phyloP scores from a whole-genome alignment of 495 filamentous ascomycete species.

The Pyronema domesticum region DNA sequence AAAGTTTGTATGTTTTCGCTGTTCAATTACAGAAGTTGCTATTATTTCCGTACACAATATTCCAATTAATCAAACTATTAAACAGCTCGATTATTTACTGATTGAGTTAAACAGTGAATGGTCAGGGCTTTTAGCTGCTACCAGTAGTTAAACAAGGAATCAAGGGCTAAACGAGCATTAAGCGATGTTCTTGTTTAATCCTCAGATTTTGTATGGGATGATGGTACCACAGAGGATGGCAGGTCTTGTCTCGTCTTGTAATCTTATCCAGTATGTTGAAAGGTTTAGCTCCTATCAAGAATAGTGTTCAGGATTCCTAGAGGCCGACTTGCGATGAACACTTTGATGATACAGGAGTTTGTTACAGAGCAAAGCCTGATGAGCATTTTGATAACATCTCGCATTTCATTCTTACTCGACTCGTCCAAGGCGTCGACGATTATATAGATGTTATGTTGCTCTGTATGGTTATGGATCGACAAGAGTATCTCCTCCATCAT shows the following conservation, averaged over 20 bases:
- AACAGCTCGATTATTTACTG: too few species aligned
- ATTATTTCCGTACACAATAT: background rate
- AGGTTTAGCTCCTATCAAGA: background rate
- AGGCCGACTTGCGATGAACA: background rate
- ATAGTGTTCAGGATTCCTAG: too few species aligned
- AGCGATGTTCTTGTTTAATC: too few species aligned
- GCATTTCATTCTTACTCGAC: background rate
- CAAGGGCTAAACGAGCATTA: too few species aligned
- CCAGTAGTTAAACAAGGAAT: too few species aligned
- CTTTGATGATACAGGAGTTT: background rate
- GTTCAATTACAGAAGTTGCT: background rate
- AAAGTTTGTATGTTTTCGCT: background rate
- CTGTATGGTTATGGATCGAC: background rate
- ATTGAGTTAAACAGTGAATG: too few species aligned
- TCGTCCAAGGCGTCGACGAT: conserved; percentile 4
- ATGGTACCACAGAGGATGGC: background rate
- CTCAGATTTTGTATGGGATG: too few species aligned
- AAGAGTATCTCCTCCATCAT: background rate
- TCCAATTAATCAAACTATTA: too few species aligned
- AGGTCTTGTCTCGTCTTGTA: background rate
- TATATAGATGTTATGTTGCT: background rate
- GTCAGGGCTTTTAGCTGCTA: too few species aligned
- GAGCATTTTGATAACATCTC: background rate
- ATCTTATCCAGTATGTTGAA: background rate
- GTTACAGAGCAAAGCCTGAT: background rate